Conservation (phyloP, 768 basidiomycete species). For the Amylocystis lapponica region DNA sequence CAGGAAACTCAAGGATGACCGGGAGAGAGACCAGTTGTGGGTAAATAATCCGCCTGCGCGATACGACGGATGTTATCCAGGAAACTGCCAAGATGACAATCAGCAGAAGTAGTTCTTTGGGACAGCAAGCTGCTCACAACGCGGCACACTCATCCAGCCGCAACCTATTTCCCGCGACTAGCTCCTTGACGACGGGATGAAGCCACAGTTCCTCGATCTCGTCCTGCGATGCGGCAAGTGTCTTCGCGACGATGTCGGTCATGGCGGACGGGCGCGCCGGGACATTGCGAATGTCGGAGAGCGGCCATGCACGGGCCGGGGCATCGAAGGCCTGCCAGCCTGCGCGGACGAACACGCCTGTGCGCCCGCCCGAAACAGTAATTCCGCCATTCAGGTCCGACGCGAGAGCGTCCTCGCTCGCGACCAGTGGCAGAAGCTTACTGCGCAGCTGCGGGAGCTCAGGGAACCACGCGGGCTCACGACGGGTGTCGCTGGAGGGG, state of each 20-base stretch:
- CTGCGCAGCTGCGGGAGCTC: constrained; percentile 50
- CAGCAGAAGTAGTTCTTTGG: not conserved
- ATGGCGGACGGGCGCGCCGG: constrained; percentile 28
- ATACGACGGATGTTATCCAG: constrained; percentile 61
- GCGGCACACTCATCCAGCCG: constrained; percentile 70
- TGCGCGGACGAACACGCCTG: constrained; percentile 60
- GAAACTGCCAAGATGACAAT: constrained; percentile 44
- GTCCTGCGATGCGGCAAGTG: constrained; percentile 41
- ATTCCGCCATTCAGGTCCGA: constrained; percentile 65
- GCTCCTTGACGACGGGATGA: constrained; percentile 56
- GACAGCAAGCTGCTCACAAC: constrained; percentile 46
- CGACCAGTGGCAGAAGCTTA: constrained; percentile 55
- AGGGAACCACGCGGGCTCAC: constrained; percentile 26
- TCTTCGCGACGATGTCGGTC: constrained; percentile 49
- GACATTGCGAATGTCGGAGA: constrained; percentile 26
- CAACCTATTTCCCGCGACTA: constrained; percentile 53
- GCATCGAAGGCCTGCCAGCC: constrained; percentile 67
- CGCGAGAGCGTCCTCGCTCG: constrained; percentile 62
- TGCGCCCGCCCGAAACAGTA: constrained; percentile 51
- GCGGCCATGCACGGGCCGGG: constrained; percentile 37
- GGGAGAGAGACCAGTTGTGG: constrained; percentile 40
- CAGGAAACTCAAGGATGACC: not conserved
- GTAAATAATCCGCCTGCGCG: constrained; percentile 61
- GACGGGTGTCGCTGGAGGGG: constrained; percentile 16
- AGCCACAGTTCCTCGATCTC: constrained; percentile 64